Evolutionary conservation across 768 basidiomycete genomes (phyloP), one percentile per base, ranked within the genome.

Genomic region (Serendipita sp.): DNA sequence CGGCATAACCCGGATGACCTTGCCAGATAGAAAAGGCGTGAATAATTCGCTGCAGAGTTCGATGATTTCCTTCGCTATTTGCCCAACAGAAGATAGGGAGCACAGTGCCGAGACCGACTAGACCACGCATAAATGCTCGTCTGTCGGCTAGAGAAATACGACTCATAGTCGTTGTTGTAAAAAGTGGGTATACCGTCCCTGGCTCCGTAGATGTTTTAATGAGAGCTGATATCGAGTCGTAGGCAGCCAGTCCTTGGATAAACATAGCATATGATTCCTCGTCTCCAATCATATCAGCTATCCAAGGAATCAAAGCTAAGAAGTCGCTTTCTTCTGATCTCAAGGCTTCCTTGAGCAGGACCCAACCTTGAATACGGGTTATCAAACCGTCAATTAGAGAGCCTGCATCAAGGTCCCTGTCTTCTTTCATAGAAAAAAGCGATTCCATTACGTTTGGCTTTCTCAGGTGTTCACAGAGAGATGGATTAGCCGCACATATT

Each of bases 61-160:
- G 73, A 64, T 81, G 79, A 63, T 83, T 80, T 0, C 84, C 84
- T 18, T 87, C 74, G 70, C 86, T 87, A 68, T 90, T 88, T 11
- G 88, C 81, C 85, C 87, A 91, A 2, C 86, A 85, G 69, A 84
- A 85, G 37, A 86, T 85, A 1, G 83, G 83, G 13, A 91, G 73
- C 13, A 88, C 81, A 62, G 78, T 77, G 2, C 83, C 77, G 5
- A 89, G 77, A 1, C 88, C 88, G 53, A 89, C 73, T 66, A 80
- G 83, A 0, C 85, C 84, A 64, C 84, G 78, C 8, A 86, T 75
- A 66, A 87, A 84, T 0, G 77, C 73, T 16, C 88, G 71, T 66
- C 89, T 86, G 52, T 84, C 82, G 31, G 45, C 50, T 31, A 63
- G 60, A 23, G 46, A 40, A 46, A 23, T 31, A 55, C 37, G 37